Conservation (phyloP, 2,329 filamentous ascomycete genomes). For the Cercospora sesami region DNA sequence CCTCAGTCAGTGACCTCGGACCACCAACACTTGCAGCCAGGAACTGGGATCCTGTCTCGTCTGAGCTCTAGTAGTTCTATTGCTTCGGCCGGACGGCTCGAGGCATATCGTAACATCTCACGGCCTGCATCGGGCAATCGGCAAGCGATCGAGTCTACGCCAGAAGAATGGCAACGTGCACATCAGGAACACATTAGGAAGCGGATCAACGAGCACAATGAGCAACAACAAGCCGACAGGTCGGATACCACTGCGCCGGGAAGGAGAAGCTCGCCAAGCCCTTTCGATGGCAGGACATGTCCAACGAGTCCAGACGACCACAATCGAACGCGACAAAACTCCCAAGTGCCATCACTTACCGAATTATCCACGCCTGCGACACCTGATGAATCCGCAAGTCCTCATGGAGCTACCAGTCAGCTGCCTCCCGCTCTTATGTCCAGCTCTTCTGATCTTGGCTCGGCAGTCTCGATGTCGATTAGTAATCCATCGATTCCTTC, state of each 20-base stretch:
- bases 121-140: constrained; percentile 22
- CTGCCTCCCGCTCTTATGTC: constrained; percentile 40
- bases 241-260: constrained; percentile 21
- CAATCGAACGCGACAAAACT: constrained; percentile 28
- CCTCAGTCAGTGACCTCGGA: constrained; percentile 27
- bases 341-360: constrained; percentile 28
- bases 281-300: constrained; percentile 41
- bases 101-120: constrained; percentile 19
- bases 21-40: constrained; percentile 27
- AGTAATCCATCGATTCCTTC: constrained; percentile 55
- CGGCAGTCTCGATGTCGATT: constrained; percentile 51
- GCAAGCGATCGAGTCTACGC: constrained; percentile 34
- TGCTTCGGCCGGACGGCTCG: constrained; percentile 25
- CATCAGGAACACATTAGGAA: constrained; percentile 39
- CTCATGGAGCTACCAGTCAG: constrained; percentile 36
- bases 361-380: constrained; percentile 32
- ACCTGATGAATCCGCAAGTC: constrained; percentile 43
- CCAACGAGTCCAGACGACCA: constrained; percentile 49
- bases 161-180: constrained; percentile 37
- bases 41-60: constrained; percentile 28
- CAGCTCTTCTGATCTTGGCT: constrained; percentile 52
- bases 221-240: constrained; percentile 35
- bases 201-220: constrained; percentile 39
- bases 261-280: constrained; percentile 25
- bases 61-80: constrained; percentile 35